These are phyloP conservation scores for Aspergillus neotritici DNA, from an alignment of 2,329 filamentous ascomycete genomes.

Conservation along the genomic window DNA sequence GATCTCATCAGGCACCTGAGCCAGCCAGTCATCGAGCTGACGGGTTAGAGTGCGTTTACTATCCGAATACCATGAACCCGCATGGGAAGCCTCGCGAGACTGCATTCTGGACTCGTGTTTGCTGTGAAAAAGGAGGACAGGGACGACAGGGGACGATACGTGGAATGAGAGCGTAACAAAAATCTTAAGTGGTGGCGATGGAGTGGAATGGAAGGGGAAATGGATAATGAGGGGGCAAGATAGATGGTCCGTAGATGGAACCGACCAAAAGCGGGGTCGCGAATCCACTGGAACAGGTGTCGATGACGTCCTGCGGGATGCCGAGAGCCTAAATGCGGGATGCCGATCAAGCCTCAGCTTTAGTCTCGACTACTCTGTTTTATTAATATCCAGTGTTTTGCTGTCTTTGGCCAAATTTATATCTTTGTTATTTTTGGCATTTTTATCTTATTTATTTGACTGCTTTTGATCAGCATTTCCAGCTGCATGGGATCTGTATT, in stretches of 20 bases:
- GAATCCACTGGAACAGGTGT: background rate
- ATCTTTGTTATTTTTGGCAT: background rate
- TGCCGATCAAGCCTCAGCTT: conserved; percentile 6
- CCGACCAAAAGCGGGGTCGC: background rate
- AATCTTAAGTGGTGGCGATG: too few relatives aligned
- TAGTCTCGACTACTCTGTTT: too few relatives aligned
- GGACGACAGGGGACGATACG: background rate
- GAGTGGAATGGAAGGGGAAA: too few relatives aligned
- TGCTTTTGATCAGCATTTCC: too few relatives aligned
- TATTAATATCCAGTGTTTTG: background rate
- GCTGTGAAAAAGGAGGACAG: background rate
- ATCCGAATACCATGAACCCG: conserved; percentile 79
- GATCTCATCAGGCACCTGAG: conserved; percentile 61
- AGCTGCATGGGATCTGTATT: too few relatives aligned
- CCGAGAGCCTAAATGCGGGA: conserved; percentile 10
- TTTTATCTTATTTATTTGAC: background rate
- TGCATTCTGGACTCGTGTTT: conserved; percentile 25
- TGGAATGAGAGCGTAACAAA: background rate
- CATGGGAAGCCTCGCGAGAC: conserved; percentile 62
- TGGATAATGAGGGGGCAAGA: conserved; percentile 7
- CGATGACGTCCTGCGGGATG: conserved; percentile 6
- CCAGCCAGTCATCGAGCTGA: conserved; percentile 72
- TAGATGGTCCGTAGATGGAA: background rate
- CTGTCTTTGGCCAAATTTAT: background rate
- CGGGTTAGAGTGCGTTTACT: conserved; percentile 53